These are phyloP conservation scores for Mucor racemosus DNA, from an alignment of 371 early-diverging fungal genomes.

Conservation along the genomic window DNA sequence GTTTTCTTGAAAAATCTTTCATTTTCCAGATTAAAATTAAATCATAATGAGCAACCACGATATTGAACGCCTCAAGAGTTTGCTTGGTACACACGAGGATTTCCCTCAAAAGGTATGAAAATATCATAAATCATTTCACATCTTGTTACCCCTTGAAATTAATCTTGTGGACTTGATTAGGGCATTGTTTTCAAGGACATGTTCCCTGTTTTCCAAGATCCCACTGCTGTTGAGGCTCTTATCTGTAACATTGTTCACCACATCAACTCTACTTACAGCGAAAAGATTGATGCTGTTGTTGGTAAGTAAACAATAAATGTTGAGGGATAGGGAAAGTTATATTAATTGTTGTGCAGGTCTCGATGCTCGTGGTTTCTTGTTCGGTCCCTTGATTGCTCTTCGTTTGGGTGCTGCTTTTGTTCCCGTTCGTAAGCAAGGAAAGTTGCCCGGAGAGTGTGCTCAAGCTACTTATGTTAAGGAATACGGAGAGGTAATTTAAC, in stretches of 20 bases:
- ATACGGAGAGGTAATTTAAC: conserved; percentile 81
- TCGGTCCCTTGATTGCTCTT: conserved; percentile 89
- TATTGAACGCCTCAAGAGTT: conserved; percentile 64
- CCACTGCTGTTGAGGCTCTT: conserved; percentile 89
- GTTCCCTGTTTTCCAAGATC: conserved; percentile 95
- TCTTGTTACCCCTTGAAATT: no score
- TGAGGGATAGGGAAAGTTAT: neutral
- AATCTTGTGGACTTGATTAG: conserved; percentile 25
- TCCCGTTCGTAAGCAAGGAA: conserved; percentile 96
- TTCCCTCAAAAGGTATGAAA: conserved; percentile 80
- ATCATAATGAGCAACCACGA: conserved; percentile 47
- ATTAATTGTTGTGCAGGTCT: conserved; percentile 51
- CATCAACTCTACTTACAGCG: conserved; percentile 66
- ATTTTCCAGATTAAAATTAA: neutral
- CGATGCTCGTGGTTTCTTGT: conserved; percentile 92
- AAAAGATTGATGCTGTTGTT: conserved; percentile 90
- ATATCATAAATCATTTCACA: neutral
- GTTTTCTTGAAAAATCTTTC: neutral
- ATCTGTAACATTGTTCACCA: conserved; percentile 87
- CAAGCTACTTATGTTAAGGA: conserved; percentile 88
- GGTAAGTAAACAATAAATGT: conserved; percentile 46
- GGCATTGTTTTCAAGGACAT: conserved; percentile 95
- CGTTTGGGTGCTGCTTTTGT: conserved; percentile 91
- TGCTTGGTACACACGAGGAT: conserved; percentile 75
- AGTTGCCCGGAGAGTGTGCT: conserved; percentile 86